Evolutionary conservation across 495 filamentous ascomycete species (phyloP), one percentile per base, ranked within the genome.

Genomic region (Aspergillus steynii): DNA sequence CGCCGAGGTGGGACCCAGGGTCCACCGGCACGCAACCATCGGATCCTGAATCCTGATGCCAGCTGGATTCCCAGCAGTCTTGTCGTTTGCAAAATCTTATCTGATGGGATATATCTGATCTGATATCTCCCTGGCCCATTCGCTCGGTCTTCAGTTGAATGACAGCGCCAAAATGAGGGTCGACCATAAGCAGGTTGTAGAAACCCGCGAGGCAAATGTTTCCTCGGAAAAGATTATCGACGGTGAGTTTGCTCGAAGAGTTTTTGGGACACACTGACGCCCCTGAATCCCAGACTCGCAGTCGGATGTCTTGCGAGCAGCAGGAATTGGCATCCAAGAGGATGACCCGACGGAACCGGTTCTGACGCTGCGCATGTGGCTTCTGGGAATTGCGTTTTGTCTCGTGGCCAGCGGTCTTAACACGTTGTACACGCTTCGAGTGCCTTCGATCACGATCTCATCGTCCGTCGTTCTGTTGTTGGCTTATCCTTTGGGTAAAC

Each of bases 301-400:
- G 25, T 31, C 32, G 25, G 64, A 73, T 34, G 47, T 70, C 45
- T 57, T 73, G 34, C 64, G 63, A 25, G 71, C 71, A 20, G 71
- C 71, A 27, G 68, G 68, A 34, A 67, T 71, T 31, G 68, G 61
- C 31, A 53, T 64, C 1, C 31, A 57, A 0, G 64, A 68, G 20
- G 53, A 71, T 65, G 68, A 71, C 47, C 63, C 66, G 9, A 67
- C 56, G 10, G 65, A 64, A 46, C 82, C 83, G 1, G 76, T 81
- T 31, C 82, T 85, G 60, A 89, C 86, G 10, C 78, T 89, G 47
- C 81, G 87, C 20, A 86, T 86, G 54, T 89, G 86, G 86, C 71
- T 84, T 31, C 80, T 89, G 52, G 86, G 85, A 15, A 66, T 89
- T 61, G 59, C 82, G 5, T 77, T 88, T 26, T 83, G 84, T 37